A percentile compares a stretch with the other conserved stretches of the same genome.
These are phyloP conservation scores for Colletotrichum falcatum DNA, from an alignment of 2,329 filamentous ascomycete species.

Conservation along the genomic window DNA sequence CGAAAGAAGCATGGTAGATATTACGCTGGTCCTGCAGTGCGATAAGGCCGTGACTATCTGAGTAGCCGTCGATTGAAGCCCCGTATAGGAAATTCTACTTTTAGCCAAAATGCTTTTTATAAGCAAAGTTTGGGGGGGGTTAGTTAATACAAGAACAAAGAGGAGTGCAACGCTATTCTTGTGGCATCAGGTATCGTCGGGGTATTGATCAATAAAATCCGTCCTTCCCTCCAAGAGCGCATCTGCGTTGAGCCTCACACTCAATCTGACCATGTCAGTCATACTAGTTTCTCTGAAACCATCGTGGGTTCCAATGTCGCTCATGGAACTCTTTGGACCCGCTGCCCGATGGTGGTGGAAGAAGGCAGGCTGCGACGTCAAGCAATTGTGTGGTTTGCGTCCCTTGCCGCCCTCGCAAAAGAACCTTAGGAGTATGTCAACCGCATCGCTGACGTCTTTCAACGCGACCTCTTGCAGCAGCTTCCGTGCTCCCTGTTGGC, in stretches of 20 bases:
- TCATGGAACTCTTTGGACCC: constrained; percentile 50
- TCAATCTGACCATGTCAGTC: constrained; percentile 54
- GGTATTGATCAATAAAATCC: constrained; percentile 47
- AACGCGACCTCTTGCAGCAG: constrained; percentile 58
- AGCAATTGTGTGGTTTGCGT: constrained; percentile 52
- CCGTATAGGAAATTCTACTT: background rate
- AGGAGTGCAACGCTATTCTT: background rate
- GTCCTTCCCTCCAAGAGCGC: constrained; percentile 51
- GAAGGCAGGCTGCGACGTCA: constrained; percentile 56
- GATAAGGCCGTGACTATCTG: background rate
- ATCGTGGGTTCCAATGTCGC: constrained; percentile 53
- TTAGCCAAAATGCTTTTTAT: background rate
- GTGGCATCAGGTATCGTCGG: constrained; percentile 40
- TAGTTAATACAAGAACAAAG: background rate
- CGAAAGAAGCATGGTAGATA: background rate
- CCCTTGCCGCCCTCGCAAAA: constrained; percentile 57
- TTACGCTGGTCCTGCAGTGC: background rate
- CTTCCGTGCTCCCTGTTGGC: constrained; percentile 56
- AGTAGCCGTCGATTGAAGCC: background rate
- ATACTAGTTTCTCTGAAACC: constrained; percentile 47
- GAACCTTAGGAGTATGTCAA: constrained; percentile 59
- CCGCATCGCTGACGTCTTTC: constrained; percentile 52
- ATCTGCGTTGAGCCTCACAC: constrained; percentile 56
- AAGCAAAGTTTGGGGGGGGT: background rate
- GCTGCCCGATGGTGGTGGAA: constrained; percentile 60